Evolutionary conservation across 2,329 filamentous ascomycete genomes (phyloP).

Genomic region (Aureobasidium sp.): DNA sequence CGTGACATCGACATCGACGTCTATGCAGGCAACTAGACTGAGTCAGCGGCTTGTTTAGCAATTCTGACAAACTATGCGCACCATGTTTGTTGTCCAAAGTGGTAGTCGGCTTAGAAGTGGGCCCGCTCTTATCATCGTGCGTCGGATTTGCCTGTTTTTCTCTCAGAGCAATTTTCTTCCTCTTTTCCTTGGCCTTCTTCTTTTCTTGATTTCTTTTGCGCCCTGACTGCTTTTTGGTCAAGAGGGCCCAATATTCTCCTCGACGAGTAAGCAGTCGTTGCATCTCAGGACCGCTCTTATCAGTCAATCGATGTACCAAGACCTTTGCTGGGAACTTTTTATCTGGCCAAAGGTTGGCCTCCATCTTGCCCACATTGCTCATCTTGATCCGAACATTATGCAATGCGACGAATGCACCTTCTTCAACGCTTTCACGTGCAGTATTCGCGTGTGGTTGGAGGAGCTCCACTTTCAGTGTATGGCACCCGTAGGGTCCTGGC

Average conservation of each 20-base stretch:
- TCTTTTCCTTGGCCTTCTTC: constrained; percentile 28
- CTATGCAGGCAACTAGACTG: constrained; percentile 40
- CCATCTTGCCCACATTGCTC: constrained; percentile 51
- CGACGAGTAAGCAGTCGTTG: constrained; percentile 58
- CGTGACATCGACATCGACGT: constrained; percentile 33
- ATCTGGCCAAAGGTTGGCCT: constrained; percentile 66
- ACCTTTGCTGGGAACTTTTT: constrained; percentile 44
- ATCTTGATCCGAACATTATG: constrained; percentile 66
- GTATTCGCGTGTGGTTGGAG: constrained; percentile 60
- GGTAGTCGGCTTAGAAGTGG: neutral
- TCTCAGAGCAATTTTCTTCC: constrained; percentile 32
- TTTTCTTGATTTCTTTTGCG: constrained; percentile 23
- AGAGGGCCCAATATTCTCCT: constrained; percentile 50
- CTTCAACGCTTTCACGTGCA: constrained; percentile 49
- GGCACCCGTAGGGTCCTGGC: constrained; percentile 67
- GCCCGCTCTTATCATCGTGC: constrained; percentile 21
- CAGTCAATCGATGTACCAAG: constrained; percentile 42
- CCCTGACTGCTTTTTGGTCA: constrained; percentile 7
- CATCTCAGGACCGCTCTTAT: constrained; percentile 36
- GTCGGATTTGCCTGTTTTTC: too few species aligned
- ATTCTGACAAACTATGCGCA: neutral
- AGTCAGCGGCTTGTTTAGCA: neutral
- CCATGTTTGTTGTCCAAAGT: neutral
- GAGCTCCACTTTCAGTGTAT: constrained; percentile 63
- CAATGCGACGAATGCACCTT: constrained; percentile 58